phyloP scores from a whole-genome alignment of 2,329 filamentous ascomycete species.

The Alternaria panax region DNA sequence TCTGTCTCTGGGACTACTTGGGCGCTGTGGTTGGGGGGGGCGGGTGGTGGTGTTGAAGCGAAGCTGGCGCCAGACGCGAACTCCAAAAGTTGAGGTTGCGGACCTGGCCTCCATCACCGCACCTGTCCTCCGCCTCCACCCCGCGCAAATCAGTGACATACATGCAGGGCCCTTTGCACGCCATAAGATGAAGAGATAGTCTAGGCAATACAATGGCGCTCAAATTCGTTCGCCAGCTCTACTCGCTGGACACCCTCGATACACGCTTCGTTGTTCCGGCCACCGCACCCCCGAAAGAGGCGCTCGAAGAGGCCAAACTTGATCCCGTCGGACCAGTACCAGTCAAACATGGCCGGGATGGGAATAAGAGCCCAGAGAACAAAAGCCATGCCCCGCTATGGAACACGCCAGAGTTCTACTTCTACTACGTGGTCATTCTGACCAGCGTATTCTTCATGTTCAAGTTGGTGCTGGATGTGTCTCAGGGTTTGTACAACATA shows the following conservation, averaged over 20 bases:
- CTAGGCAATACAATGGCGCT: slow-evolving; percentile 47
- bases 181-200: slow-evolving; percentile 33
- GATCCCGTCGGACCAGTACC: slow-evolving; percentile 44
- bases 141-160: slow-evolving; percentile 11
- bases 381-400: slow-evolving; percentile 73
- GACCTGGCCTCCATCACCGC: slow-evolving; percentile 23
- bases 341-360: slow-evolving; percentile 31
- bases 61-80: slow-evolving; percentile 40
- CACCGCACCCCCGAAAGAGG: slow-evolving; percentile 64
- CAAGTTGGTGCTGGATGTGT: slow-evolving; percentile 86
- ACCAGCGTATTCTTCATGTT: slow-evolving; percentile 83
- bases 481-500: slow-evolving; percentile 66
- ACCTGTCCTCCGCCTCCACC: slow-evolving; percentile 25
- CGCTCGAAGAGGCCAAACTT: slow-evolving; percentile 43
- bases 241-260: slow-evolving; percentile 73
- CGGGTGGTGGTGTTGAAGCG: slow-evolving; percentile 35
- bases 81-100: slow-evolving; percentile 34
- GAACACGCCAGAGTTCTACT: slow-evolving; percentile 83
- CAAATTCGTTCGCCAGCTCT: slow-evolving; percentile 61
- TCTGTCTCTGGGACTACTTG: slow-evolving; percentile 2
- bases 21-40: slow-evolving; percentile 24
- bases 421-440: slow-evolving; percentile 77
- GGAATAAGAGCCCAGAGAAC: slow-evolving; percentile 43
- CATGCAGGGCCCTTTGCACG: background rate
- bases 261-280: slow-evolving; percentile 76